Conservation (phyloP, 2,329 filamentous ascomycete genomes). For the Trichoderma aggressivum region DNA sequence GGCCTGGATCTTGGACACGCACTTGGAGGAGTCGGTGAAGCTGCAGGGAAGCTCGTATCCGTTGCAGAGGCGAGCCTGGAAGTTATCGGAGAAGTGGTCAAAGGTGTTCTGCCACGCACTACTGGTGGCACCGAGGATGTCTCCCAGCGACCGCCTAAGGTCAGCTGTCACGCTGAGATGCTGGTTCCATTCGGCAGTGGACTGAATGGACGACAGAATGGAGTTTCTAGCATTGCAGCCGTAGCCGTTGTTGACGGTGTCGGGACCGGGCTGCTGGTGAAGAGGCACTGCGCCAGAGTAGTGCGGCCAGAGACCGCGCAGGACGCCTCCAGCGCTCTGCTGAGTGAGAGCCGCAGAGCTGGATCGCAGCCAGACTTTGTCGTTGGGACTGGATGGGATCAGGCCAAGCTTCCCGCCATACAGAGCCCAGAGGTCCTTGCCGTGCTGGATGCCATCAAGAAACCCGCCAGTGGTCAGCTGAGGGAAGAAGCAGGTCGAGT, state of each 20-base stretch:
- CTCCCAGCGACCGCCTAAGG: neutral
- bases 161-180: conserved; percentile 9
- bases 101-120: conserved; percentile 9
- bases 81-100: conserved; percentile 16
- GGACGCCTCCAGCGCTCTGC: conserved; percentile 7
- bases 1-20: neutral
- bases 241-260: conserved; percentile 3
- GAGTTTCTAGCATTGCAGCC: conserved; percentile 1
- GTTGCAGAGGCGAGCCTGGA: conserved; percentile 9
- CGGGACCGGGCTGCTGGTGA: neutral
- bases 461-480: conserved; percentile 5
- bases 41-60: conserved; percentile 12
- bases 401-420: conserved; percentile 7
- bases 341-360: conserved; percentile 6
- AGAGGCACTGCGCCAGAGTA: neutral
- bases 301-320: conserved; percentile 10
- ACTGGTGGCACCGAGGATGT: conserved; percentile 1
- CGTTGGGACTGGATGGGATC: neutral
- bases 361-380: conserved; percentile 10
- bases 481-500: conserved; percentile 14
- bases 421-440: conserved; percentile 8
- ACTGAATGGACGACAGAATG: neutral
- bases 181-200: neutral
- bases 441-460: conserved; percentile 12
- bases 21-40: conserved; percentile 1